These are phyloP conservation scores for Geoglossum cookeanum DNA, from an alignment of 2,329 filamentous ascomycete species.

Conservation along the genomic window DNA sequence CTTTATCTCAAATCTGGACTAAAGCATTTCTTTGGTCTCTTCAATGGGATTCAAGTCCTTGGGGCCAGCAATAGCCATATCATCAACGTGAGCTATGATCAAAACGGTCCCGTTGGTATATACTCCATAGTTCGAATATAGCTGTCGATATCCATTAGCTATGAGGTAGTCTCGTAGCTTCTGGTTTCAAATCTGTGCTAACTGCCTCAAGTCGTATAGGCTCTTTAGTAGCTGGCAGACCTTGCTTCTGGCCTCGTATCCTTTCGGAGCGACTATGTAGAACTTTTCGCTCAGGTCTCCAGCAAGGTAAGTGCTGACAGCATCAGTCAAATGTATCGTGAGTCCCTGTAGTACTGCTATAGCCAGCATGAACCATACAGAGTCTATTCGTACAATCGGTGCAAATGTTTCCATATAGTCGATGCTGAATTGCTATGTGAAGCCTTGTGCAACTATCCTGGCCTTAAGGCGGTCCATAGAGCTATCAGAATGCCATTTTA, in stretches of 20 bases:
- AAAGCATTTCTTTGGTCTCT: too few species aligned
- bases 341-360: neutral
- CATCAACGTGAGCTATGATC: neutral
- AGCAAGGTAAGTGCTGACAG: constrained; percentile 7
- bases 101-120: neutral
- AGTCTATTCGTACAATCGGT: neutral
- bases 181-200: neutral
- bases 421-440: constrained; percentile 4
- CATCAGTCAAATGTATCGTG: constrained; percentile 2
- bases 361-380: constrained; percentile 1
- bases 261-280: constrained; percentile 12
- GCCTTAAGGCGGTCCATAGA: constrained; percentile 6
- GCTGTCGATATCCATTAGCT: constrained; percentile 3
- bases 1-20: too few species aligned
- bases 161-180: neutral
- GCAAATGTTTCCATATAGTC: constrained; percentile 7
- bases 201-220: constrained; percentile 12
- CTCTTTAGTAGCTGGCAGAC: constrained; percentile 13
- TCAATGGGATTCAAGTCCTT: neutral
- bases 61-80: neutral
- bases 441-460: constrained; percentile 5
- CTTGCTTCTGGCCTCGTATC: constrained; percentile 1
- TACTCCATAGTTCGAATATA: neutral
- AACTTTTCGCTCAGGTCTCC: constrained; percentile 9
- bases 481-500: constrained; percentile 5